A percentile compares a stretch with the other conserved stretches of the same genome.
Evolutionary conservation across 2,329 filamentous ascomycete genomes (phyloP).

Genomic region (Claviceps sp.): DNA sequence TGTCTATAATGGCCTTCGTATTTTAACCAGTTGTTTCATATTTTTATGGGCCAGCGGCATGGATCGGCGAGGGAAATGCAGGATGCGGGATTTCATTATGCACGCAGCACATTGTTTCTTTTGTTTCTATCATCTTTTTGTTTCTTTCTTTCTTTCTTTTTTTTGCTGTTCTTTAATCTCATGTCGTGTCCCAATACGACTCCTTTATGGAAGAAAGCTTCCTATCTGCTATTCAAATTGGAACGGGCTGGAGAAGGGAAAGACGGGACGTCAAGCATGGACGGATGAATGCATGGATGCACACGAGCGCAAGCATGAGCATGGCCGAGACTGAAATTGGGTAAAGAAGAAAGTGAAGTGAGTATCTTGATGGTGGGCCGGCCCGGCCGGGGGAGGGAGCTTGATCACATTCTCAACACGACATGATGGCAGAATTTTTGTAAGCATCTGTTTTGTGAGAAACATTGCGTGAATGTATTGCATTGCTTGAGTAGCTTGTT

Average conservation of each 20-base stretch:
- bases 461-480: too few species aligned
- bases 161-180: not conserved
- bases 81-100: not conserved
- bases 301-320: too few species aligned
- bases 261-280: not conserved
- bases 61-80: slow-evolving; percentile 5
- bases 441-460: too few species aligned
- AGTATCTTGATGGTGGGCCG: too few species aligned
- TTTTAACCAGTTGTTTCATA: not conserved
- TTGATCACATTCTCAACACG: too few species aligned
- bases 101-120: not conserved
- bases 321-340: too few species aligned
- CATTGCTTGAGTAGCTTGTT: too few species aligned
- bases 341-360: too few species aligned
- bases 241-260: not conserved
- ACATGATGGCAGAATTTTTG: too few species aligned
- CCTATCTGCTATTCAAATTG: not conserved
- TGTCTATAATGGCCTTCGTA: not conserved
- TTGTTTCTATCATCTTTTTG: not conserved
- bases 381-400: too few species aligned
- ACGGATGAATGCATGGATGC: not conserved
- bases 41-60: slow-evolving; percentile 5
- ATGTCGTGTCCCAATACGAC: not conserved
- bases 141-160: not conserved
- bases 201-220: not conserved